A percentile compares a stretch with the other conserved stretches of the same genome.
Evolutionary conservation across 192 early-diverging fungal genomes (phyloP).

Genomic region (Coemansia sp.): DNA sequence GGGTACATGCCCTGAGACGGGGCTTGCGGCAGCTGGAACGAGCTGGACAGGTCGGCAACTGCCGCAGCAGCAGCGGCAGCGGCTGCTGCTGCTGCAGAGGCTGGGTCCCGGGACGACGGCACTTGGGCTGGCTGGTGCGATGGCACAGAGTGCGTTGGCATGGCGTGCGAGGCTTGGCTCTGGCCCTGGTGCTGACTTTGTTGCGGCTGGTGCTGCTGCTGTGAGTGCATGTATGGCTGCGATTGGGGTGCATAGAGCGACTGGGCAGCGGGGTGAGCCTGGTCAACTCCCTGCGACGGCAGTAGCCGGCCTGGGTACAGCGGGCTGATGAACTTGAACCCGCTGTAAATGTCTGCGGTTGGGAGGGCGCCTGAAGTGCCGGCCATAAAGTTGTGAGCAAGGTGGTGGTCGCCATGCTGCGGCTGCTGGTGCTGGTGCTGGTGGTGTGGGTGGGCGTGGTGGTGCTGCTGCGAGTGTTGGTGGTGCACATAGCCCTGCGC

Average conservation of each 20-base stretch:
- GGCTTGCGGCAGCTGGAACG: slow-evolving; percentile 39
- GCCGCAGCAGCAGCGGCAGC: slow-evolving; percentile 31
- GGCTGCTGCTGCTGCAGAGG: slow-evolving; percentile 7
- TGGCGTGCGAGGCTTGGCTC: not conserved
- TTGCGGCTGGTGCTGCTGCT: slow-evolving; percentile 17
- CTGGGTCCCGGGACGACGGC: not conserved
- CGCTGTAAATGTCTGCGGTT: slow-evolving; percentile 28
- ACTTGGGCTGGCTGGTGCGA: slow-evolving; percentile 26
- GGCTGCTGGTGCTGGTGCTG: slow-evolving; percentile 15
- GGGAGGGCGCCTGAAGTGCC: slow-evolving; percentile 21
- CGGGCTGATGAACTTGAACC: slow-evolving; percentile 51
- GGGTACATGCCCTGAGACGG: slow-evolving; percentile 22
- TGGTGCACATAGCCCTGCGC: slow-evolving; percentile 5
- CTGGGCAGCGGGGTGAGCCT: slow-evolving; percentile 2
- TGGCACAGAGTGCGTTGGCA: slow-evolving; percentile 21
- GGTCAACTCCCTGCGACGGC: slow-evolving; percentile 14
- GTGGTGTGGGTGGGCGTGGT: too few species aligned
- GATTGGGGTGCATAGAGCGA: slow-evolving; percentile 14
- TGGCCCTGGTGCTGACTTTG: slow-evolving; percentile 6
- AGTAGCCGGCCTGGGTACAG: slow-evolving; percentile 40
- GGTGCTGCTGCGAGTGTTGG: slow-evolving; percentile 13
- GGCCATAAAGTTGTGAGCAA: slow-evolving; percentile 28
- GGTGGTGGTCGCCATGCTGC: slow-evolving; percentile 16
- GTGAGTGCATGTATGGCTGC: slow-evolving; percentile 9
- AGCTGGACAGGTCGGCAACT: slow-evolving; percentile 30